phyloP scores from a whole-genome alignment of 805 yeast genomes.

The Nakazawaea sp. region DNA sequence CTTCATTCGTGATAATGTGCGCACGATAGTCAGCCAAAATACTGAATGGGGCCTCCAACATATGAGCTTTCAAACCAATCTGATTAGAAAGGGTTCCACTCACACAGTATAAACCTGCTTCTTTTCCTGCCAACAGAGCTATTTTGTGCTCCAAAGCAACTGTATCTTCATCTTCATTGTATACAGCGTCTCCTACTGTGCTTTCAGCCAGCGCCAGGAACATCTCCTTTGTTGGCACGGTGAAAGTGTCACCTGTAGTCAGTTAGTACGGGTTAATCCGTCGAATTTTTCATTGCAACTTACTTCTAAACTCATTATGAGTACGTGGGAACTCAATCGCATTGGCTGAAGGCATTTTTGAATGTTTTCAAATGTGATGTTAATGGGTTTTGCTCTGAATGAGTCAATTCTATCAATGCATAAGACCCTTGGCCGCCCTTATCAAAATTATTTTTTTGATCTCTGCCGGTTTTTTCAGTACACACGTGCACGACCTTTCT shows the following conservation, averaged over 20 bases:
- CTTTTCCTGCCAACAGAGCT: constrained; percentile 67
- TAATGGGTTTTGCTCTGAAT: background rate
- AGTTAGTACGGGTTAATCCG: background rate
- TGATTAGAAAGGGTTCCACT: constrained; percentile 91
- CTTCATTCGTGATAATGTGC: constrained; percentile 77
- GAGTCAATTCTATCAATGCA: background rate
- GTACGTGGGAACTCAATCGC: constrained; percentile 1
- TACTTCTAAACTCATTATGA: constrained; percentile 8
- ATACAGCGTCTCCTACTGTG: constrained; percentile 83
- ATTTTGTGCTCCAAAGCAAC: constrained; percentile 54
- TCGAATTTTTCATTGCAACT: no score
- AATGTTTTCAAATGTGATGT: background rate
- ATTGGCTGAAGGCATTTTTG: no score
- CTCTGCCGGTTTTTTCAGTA: no score
- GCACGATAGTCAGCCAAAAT: constrained; percentile 79
- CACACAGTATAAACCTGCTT: constrained; percentile 74
- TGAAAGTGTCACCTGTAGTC: constrained; percentile 73
- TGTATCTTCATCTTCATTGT: constrained; percentile 74
- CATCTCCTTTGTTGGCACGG: constrained; percentile 78
- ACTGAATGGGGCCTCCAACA: constrained; percentile 79
- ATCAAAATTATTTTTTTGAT: no score
- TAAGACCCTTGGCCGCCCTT: no score
- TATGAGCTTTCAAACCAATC: constrained; percentile 67
- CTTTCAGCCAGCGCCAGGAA: constrained; percentile 47
- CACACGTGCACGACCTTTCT: no score